Evolutionary conservation across 768 basidiomycete genomes (phyloP), one percentile per base, ranked within the genome.

Genomic region (Infundibulicybe gibba): DNA sequence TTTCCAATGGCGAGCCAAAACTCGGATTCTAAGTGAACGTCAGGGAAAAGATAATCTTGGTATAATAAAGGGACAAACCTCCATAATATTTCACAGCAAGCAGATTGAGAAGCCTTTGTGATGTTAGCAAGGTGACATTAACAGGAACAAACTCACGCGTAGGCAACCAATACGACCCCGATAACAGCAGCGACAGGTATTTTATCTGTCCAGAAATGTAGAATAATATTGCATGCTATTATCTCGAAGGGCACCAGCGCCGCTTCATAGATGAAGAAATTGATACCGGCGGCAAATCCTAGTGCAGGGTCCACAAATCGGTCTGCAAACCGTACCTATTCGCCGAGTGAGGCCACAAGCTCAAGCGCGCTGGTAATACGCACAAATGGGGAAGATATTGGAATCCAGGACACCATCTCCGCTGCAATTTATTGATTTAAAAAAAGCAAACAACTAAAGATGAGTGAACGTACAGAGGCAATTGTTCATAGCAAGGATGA

Each of bases 401-500:
- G 88, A 5, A 87, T 86, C 68, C 80, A 83, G n/a, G 83, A 79
- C 25, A 87, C 85, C 87, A 90, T 89, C 63, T 91, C 88, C 33
- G 85, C 88, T 77, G 51, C 15, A 21, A 19, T 55, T 39, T 41
- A 37, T 20, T 17, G n/a, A 20, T 32, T 4, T 3, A 25, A 25
- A 8, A 8, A 25, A 25, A 25, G 25, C 8, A 25, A 25, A 3
- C n/a, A n/a, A n/a, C 19, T 8, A 39, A 16, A 17, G 20, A 13
- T 25, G 20, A 35, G 13, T 16, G 15, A 5, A 59, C 71, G 16
- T 49, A 73, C 69, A 59, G 2, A 70, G 61, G 45, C 76, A 79
- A 43, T 74, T 75, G 51, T 71, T 79, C 42, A 77, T 59, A 0
- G 75, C 74, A 34, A 77, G 45, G 20, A 79, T 70, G 43, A 79